Base-by-base conservation (phyloP, 2,329 filamentous ascomycete genomes). In the Torrubiellomyces zombiae region DNA sequence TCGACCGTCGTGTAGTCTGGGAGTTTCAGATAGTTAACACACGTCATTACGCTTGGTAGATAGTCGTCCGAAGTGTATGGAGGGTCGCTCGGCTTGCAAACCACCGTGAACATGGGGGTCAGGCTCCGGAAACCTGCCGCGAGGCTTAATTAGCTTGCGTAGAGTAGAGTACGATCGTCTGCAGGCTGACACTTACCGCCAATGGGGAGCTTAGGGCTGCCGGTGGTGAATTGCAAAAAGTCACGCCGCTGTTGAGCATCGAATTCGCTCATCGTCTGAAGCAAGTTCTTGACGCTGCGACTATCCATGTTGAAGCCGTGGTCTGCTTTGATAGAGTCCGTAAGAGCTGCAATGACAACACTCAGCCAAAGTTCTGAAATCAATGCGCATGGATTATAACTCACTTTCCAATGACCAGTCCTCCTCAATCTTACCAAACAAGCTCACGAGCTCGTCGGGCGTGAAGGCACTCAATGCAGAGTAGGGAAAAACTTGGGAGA, bases 231-330 rank as follows among this genome's bases (percentile, higher is more conserved):
- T 44, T 98, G 89, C 38, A 98, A 58, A 55, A 98, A 98, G 42
- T 94, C 83, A 21, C 89, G 76, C 31, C 85, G 78, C 45, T 91
- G 70, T 21, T 71, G 52, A 2, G 64, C 53, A 6, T 66, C 67
- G 27, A 94, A 64, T 45, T 91, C 78, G 47, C 83, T 94, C 89
- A 98, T 95, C 7, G 76, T 76, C 42, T 94, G 83, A 11, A 98
- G 63, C 36, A 98, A 50, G 41, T 98, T 95, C 41, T 76, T 82
- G 23, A 98, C 83, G 43, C 79, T 94, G 56, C 76, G 80, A 60
- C 86, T 95, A 47, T 98, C 89, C 69, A 98, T 89, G 40, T 95
- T 98, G 59, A 81, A 98, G 7, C 89, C 89, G 46, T 98, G 89
- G 40, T 98, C 89, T 15, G 89, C 89, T 56, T 98, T 98, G 57